Base-by-base conservation (phyloP, 495 filamentous ascomycete species). In the Extremus antarcticus region DNA sequence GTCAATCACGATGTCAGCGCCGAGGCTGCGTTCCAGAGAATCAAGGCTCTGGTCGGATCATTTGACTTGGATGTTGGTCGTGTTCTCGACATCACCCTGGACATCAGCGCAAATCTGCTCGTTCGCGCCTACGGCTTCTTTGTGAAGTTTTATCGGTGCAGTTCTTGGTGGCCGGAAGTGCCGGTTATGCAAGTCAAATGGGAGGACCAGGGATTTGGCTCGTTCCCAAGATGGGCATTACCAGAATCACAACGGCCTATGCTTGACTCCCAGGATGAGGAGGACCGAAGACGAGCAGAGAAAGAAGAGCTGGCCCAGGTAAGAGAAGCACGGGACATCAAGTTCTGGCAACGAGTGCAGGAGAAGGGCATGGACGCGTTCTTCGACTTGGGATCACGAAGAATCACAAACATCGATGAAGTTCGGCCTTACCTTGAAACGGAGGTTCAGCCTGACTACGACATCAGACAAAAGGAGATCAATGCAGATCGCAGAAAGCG, bases 161-260 rank as follows among this genome's bases (percentile, higher is more conserved):
- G 94, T 73, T 90, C 92, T 17, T 99, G 92, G 92, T 99, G 94
- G 94, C 94, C 94, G 1, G 80, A 85, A 47, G 79, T 78, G 48
- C 67, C 72, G 25, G 57, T 49, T 20, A 56, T 71, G 23, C 68
- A 70, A 32, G 63, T 68, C 24, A 60, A 68, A 35, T 69, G 70
- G 53, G 68, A 72, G 4, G 68, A 73, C 24, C 59, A 65, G 24
- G 53, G 46, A 1, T 60, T 71, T 29, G 57, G 55, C 20, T 51
- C 65, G 53, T 71, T 96, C 9, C 90, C 90, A 0, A 75, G 72
- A 21, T 96, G 90, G 90, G 90, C 90, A 22, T 68, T 85, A 24
- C 88, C 88, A 8, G 78, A 80, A 10, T 84, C 79, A n/a, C 51
- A 73, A 32, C 68, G 69, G 7, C 45, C 49, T 2, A 20, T 3